These are phyloP conservation scores for Chlorella sp. DNA, from an alignment of 139 green algal species.

Conservation along the genomic window DNA sequence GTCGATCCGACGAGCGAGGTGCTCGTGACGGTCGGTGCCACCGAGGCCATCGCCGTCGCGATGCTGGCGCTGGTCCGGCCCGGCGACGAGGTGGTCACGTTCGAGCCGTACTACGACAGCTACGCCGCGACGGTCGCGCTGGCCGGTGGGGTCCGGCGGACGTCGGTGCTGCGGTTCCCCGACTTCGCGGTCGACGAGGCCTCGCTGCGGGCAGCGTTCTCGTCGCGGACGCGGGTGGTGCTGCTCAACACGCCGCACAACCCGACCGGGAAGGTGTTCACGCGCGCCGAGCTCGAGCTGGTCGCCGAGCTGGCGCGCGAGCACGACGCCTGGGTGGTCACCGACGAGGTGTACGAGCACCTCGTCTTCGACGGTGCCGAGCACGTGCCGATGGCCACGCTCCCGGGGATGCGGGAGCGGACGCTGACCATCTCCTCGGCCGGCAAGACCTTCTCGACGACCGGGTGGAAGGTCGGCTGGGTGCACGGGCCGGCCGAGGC, in stretches of 20 bases:
- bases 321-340: slow-evolving; percentile 51
- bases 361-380: too few species aligned
- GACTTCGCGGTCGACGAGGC: slow-evolving; percentile 41
- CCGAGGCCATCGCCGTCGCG: slow-evolving; percentile 64
- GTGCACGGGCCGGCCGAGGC: too few species aligned
- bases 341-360: too few species aligned
- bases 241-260: slow-evolving; percentile 83
- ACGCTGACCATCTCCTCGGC: too few species aligned
- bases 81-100: slow-evolving; percentile 77
- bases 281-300: slow-evolving; percentile 47
- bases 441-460: too few species aligned
- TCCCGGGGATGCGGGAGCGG: too few species aligned
- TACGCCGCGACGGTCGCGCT: slow-evolving; percentile 20
- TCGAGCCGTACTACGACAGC: slow-evolving; percentile 76
- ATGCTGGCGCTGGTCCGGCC: slow-evolving; percentile 71
- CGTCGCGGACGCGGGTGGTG: slow-evolving; percentile 49
- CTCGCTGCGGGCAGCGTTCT: slow-evolving; percentile 35
- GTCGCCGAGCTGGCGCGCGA: slow-evolving; percentile 59
- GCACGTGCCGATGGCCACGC: too few species aligned
- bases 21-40: slow-evolving; percentile 70
- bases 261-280: slow-evolving; percentile 59
- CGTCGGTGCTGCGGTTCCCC: slow-evolving; percentile 33
- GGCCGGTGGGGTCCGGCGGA: slow-evolving; percentile 27
- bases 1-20: slow-evolving; percentile 53
- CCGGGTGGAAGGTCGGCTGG: too few species aligned